Percentiles rank a stretch among this genome's conserved stretches.
Conservation (phyloP, 345 rosid genomes). For the Barbarea vulgaris region DNA sequence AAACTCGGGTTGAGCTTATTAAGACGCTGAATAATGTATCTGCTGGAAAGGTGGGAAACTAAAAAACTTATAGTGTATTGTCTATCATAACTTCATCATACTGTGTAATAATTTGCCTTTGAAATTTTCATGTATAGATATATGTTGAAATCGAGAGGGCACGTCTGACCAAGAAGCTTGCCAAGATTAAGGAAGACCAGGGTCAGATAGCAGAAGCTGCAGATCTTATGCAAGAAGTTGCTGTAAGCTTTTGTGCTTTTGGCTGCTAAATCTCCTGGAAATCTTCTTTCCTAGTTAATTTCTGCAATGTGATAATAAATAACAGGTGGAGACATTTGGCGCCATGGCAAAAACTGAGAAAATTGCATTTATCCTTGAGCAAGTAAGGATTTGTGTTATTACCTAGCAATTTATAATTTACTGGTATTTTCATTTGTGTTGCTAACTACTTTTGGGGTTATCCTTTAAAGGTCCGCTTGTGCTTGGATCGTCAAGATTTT, state of each 20-base stretch:
- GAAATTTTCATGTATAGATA: slow-evolving; percentile 51
- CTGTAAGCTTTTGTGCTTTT: slow-evolving; percentile 54
- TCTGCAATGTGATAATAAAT: slow-evolving; percentile 22
- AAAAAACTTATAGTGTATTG: slow-evolving; percentile 5
- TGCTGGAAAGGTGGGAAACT: slow-evolving; percentile 81
- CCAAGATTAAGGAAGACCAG: slow-evolving; percentile 96
- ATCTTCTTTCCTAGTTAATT: neutral
- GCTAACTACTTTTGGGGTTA: slow-evolving; percentile 14
- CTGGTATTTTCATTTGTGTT: neutral
- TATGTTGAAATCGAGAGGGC: slow-evolving; percentile 99
- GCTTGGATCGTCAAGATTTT: slow-evolving; percentile 93
- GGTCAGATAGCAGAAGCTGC: slow-evolving; percentile 98
- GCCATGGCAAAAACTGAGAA: slow-evolving; percentile 99
- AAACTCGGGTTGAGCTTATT: slow-evolving; percentile 87
- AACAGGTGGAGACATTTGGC: slow-evolving; percentile 98
- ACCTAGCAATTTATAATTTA: neutral
- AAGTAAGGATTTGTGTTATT: slow-evolving; percentile 50
- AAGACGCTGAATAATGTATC: slow-evolving; percentile 81
- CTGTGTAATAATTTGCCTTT: neutral
- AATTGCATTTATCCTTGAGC: slow-evolving; percentile 97
- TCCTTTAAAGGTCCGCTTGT: slow-evolving; percentile 75
- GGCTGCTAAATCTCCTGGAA: neutral
- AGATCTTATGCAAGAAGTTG: slow-evolving; percentile 99
- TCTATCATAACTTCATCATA: neutral
- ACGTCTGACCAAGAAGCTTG: slow-evolving; percentile 86